phyloP scores from a whole-genome alignment of 192 early-diverging fungal species.

The Linnemannia exigua region DNA sequence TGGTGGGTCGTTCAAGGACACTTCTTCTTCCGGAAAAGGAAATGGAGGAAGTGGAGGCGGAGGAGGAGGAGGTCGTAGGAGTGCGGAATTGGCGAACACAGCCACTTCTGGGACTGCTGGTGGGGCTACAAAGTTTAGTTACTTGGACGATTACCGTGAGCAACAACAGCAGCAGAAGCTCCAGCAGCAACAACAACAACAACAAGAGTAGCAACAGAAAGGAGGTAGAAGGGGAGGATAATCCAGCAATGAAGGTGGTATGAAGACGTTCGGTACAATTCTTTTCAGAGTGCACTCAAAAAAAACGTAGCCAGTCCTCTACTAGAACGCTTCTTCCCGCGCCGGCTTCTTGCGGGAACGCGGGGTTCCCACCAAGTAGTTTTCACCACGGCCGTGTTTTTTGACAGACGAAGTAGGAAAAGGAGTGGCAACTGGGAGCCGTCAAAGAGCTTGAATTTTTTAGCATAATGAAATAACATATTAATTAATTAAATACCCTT shows the following conservation, averaged over 20 bases:
- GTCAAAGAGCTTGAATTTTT: too few relatives aligned
- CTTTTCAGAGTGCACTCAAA: not conserved
- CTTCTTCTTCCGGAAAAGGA: too few relatives aligned
- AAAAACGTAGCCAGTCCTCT: not conserved
- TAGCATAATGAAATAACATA: too few relatives aligned
- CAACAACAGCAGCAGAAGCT: conserved; percentile 23
- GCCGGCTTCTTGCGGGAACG: not conserved
- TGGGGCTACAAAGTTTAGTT: conserved; percentile 2
- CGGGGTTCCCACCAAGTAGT: too few relatives aligned
- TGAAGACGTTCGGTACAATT: not conserved
- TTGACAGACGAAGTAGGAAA: too few relatives aligned
- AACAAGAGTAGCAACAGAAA: not conserved
- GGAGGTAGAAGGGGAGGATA: not conserved
- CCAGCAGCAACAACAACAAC: not conserved
- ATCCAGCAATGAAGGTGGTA: not conserved
- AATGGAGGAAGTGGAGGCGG: too few relatives aligned
- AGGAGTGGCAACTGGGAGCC: too few relatives aligned
- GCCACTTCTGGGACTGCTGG: not conserved
- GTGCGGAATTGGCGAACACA: not conserved
- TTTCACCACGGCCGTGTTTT: too few relatives aligned
- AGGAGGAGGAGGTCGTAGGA: not conserved
- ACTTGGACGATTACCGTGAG: conserved; percentile 37
- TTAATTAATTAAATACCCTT: too few relatives aligned
- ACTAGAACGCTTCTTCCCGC: not conserved
- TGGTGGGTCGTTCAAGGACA: too few relatives aligned